phyloP scores from a whole-genome alignment of 768 basidiomycete genomes.

The Phanerochaete sordida region DNA sequence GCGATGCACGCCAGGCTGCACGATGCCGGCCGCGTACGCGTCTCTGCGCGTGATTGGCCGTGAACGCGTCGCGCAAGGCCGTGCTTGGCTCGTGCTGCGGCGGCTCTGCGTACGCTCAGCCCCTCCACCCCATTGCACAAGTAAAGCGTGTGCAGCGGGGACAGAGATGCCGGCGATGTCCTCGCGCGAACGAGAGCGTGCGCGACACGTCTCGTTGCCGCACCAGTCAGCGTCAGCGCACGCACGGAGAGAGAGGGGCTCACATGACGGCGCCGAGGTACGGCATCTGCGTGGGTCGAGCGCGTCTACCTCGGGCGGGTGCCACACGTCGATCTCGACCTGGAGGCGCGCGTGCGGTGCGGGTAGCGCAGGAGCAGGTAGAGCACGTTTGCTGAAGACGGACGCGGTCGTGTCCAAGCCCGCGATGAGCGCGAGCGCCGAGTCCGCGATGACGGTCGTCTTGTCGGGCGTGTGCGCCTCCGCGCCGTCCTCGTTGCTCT shows the following conservation, averaged over 20 bases:
- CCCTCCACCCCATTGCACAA: no score
- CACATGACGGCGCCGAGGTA: constrained; percentile 24
- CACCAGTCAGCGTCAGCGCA: background rate
- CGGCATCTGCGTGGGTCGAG: constrained; percentile 16
- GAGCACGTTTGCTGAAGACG: constrained; percentile 32
- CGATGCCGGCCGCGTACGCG: no score
- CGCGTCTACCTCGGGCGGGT: constrained; percentile 31
- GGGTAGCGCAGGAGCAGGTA: constrained; percentile 33
- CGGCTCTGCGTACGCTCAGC: no score
- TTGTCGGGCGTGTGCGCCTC: constrained; percentile 33
- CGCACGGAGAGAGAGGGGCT: background rate
- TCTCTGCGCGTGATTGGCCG: no score
- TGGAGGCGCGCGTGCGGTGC: constrained; percentile 32
- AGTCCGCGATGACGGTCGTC: constrained; percentile 35
- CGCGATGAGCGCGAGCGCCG: constrained; percentile 38
- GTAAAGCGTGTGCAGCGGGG: no score
- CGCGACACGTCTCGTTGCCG: constrained; percentile 45
- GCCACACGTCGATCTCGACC: constrained; percentile 37
- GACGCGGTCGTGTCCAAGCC: constrained; percentile 44
- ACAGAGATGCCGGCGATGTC: no score
- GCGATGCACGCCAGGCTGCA: no score
- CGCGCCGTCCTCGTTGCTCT: constrained; percentile 40
- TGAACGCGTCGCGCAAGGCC: no score
- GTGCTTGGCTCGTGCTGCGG: no score
- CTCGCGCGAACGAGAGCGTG: no score